phyloP scores from a whole-genome alignment of 805 yeast genomes.

The Pichia nanzhaoensis region DNA sequence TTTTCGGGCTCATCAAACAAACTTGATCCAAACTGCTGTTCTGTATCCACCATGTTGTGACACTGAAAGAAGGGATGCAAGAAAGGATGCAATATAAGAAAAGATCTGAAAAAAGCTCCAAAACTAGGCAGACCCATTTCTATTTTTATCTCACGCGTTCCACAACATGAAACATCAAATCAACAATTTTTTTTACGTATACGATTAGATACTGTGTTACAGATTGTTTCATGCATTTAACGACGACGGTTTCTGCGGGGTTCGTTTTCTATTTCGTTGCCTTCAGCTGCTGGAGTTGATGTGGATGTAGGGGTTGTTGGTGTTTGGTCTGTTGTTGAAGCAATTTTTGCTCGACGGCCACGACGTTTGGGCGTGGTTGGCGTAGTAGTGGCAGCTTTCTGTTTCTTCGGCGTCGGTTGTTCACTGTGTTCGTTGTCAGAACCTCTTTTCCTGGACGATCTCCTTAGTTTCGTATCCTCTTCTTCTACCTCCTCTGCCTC shows the following conservation, averaged over 20 bases:
- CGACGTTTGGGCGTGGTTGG: slow-evolving; percentile 7
- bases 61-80: too few species aligned
- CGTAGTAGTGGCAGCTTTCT: slow-evolving; percentile 1
- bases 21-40: background rate
- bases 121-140: too few species aligned
- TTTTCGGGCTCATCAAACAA: slow-evolving; percentile 17
- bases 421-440: background rate
- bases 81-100: too few species aligned
- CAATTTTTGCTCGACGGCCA: slow-evolving; percentile 7
- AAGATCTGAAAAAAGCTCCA: too few species aligned
- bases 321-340: slow-evolving; percentile 1
- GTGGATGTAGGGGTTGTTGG: background rate
- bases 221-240: too few species aligned
- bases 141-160: too few species aligned
- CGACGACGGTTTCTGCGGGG: slow-evolving; percentile 4
- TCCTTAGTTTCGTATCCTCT: slow-evolving; percentile 1
- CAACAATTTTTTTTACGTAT: too few species aligned
- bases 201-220: too few species aligned
- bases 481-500: slow-evolving; percentile 27
- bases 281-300: background rate
- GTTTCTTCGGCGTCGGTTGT: background rate
- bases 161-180: too few species aligned
- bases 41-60: background rate
- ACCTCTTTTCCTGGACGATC: slow-evolving; percentile 1
- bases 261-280: slow-evolving; percentile 1